phyloP scores from a whole-genome alignment of 345 rosid genomes.

The Lumnitzera littorea region DNA sequence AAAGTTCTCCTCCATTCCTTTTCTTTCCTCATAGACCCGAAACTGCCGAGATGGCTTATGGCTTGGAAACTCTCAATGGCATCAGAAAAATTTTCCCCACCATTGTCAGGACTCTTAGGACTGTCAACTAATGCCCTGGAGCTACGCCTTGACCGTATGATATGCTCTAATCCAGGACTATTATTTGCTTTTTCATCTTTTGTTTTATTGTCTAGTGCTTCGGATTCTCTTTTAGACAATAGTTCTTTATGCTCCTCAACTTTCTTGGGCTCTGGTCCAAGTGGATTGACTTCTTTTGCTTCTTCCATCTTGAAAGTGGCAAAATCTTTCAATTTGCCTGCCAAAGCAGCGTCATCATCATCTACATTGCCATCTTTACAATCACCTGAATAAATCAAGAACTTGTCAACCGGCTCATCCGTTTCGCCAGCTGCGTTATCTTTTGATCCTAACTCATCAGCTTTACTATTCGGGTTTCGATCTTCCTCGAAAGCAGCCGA shows the following conservation, averaged over 20 bases:
- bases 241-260: constrained; percentile 20
- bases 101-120: too few relatives aligned
- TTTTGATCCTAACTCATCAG: constrained; percentile 2
- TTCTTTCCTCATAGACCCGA: constrained; percentile 72
- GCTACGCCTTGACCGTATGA: background rate
- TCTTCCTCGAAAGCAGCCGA: constrained; percentile 19
- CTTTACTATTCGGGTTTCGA: constrained; percentile 9
- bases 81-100: background rate
- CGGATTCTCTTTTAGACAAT: constrained; percentile 41
- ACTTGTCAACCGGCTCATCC: constrained; percentile 15
- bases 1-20: constrained; percentile 89
- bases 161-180: constrained; percentile 3
- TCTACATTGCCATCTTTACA: background rate
- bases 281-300: constrained; percentile 39
- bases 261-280: constrained; percentile 32
- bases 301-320: constrained; percentile 19
- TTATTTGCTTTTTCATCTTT: constrained; percentile 6
- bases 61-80: background rate
- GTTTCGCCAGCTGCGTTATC: constrained; percentile 5
- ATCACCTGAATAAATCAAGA: constrained; percentile 8
- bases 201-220: constrained; percentile 16
- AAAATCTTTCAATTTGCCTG: background rate
- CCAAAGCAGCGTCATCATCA: background rate
- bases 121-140: background rate
- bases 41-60: constrained; percentile 33